Conservation (phyloP, 108 stramenopile genomes). For the Cylindrotheca closterium region DNA sequence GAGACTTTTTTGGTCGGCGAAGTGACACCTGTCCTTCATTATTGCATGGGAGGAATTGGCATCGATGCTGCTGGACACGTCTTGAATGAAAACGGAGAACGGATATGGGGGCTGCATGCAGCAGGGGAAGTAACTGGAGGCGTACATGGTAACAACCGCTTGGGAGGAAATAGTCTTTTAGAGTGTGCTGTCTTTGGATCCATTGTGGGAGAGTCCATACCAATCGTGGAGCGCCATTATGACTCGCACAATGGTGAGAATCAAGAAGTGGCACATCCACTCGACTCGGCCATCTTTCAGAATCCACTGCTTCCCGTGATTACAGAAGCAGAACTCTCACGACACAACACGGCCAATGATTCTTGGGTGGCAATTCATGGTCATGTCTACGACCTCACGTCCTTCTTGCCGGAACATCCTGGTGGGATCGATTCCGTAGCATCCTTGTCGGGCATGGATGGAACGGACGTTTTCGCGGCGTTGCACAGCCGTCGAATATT, state of each 20-base stretch:
- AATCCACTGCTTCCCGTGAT: conserved; percentile 40
- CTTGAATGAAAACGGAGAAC: conserved; percentile 30
- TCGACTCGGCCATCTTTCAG: background rate
- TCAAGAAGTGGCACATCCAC: conserved; percentile 20
- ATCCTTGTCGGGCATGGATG: conserved; percentile 82
- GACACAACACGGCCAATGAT: conserved; percentile 80
- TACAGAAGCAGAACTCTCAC: conserved; percentile 50
- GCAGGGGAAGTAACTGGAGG: conserved; percentile 83
- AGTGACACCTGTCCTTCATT: conserved; percentile 80
- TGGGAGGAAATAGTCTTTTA: conserved; percentile 87
- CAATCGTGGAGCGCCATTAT: background rate
- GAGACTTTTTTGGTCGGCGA: conserved; percentile 52
- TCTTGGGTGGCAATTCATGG: conserved; percentile 90
- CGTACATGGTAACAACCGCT: conserved; percentile 74
- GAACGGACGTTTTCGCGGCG: conserved; percentile 79
- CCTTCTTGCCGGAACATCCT: conserved; percentile 90
- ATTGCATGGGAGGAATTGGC: conserved; percentile 90
- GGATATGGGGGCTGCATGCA: conserved; percentile 66
- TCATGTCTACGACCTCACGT: conserved; percentile 87
- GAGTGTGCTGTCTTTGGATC: conserved; percentile 91
- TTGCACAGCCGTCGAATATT: conserved; percentile 79
- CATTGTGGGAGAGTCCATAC: conserved; percentile 46
- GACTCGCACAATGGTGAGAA: conserved; percentile 70
- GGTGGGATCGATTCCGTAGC: conserved; percentile 82
- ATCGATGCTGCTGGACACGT: conserved; percentile 74